Base-by-base conservation (phyloP, 352 stramenopile species). In the Bremia lactucae region DNA sequence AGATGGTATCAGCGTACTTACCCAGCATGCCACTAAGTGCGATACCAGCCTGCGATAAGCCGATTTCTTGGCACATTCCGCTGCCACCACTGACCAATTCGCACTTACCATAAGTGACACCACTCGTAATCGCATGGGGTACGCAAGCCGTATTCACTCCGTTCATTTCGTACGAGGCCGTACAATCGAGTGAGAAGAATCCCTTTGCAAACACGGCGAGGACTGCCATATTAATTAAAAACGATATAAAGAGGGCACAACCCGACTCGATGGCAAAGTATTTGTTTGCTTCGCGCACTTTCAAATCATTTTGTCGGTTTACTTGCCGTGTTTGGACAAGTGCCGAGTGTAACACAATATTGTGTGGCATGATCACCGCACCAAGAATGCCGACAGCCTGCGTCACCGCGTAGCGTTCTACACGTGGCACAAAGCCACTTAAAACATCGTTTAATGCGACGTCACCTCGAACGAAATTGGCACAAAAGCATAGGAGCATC, bases 291-390 rank as follows among this genome's bases (percentile, higher is more conserved):
- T 96, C 74, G 14, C 49, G 52, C 31, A 95, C 68, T 33, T 88
- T 84, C 24, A 61, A 68, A 4, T 21, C 35, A 52, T 89, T 69
- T 5, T 58, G 46, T 18, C 62, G 72, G 39, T 89, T 68, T 1
- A 92, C 49, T n/a, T 70, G 51, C 1, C 29, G 44, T 1, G 71
- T 71, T 29, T 85, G 85, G 21, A 97, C 81, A 0, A 96, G 74
- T 13, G 79, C 93, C 4, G 85, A 97, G 58, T 98, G 93, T 23
- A 98, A 60, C 50, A 95, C 97, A 11, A 98, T 72, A 42, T 98
- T 97, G 72, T 97, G 89, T 1, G 93, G 93, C 93, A 98, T 98
- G 67, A 97, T 95, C 18, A 98, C 89, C 0, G 89, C 83, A 28
- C 92, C 93, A 9, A 98, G 51, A 40, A 97, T 96, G 1, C 87